Evolutionary conservation across 176 grass and related monocot species (phyloP), one percentile per base, ranked within the genome.

Genomic region (Pharus latifolius): DNA sequence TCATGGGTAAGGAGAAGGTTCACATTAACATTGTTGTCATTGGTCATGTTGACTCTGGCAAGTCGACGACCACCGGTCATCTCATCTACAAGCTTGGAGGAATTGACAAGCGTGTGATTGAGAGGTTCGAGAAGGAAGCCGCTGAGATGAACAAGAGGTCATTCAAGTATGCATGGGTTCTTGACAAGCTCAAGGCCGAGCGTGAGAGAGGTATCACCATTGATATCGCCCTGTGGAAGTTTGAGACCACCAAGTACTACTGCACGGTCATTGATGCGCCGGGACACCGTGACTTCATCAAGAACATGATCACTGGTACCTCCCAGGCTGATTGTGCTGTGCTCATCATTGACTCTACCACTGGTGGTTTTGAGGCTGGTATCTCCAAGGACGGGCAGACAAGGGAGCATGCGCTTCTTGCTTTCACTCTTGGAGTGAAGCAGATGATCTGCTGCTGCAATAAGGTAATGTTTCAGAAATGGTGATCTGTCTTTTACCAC

Each of bases 141-240:
- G 89, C 89, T 20, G 89, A 92, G 77, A 92, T 92, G 89, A 92
- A 92, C 80, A 92, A 88, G 52, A 79, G 89, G 67, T 92, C 89
- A 24, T 92, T 92, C 89, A 92, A 92, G 72, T 92, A 92, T 2
- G 89, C 89, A 3, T 92, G 89, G 89, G 89, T 92, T 47, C 89
- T 92, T 30, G 89, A 92, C 89, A 92, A 92, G 85, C 89, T 92
- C 57, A 92, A 92, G 85, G 89, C 89, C 1, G 89, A 92, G 74
- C 85, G 85, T 45, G 89, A 92, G 63, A 72, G 89, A 23, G 89
- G 89, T 69, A 92, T 92, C 34, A 88, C 85, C 78, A 92, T 92
- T 20, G 89, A 92, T 70, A 92, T 92, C 4, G 84, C 89, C 62
- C 80, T 91, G 1, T 91, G 88, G 88, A 91, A 91, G 46, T 87